Evolutionary conservation across 371 early-diverging fungal species (phyloP).

Genomic region (Mucor mucedo): DNA sequence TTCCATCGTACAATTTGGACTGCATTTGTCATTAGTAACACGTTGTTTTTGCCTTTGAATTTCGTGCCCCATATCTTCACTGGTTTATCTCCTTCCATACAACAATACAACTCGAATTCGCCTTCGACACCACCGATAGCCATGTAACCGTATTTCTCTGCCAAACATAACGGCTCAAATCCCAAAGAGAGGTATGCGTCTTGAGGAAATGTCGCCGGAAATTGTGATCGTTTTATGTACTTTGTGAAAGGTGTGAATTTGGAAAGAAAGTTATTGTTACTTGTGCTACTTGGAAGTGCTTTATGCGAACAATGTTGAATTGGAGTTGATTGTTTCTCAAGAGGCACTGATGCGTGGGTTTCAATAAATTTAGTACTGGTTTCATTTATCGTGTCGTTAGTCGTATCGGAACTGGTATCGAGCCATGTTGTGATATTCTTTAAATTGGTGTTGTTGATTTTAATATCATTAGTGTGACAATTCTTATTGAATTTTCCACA

Average conservation of each 20-base stretch:
- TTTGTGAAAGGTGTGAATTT: conserved; percentile 51
- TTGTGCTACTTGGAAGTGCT: conserved; percentile 10
- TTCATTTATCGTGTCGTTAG: conserved; percentile 8
- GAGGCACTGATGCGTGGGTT: conserved; percentile 30
- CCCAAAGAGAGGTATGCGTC: conserved; percentile 36
- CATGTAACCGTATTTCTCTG: conserved; percentile 61
- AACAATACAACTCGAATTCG: conserved; percentile 56
- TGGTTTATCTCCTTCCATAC: conserved; percentile 37
- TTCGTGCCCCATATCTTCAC: conserved; percentile 49
- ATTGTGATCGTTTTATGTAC: conserved; percentile 45
- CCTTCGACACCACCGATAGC: conserved; percentile 58
- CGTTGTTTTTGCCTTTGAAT: conserved; percentile 43
- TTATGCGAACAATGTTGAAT: neutral
- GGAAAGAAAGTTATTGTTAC: conserved; percentile 15
- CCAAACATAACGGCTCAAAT: conserved; percentile 56
- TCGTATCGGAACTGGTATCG: conserved; percentile 3
- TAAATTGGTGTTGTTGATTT: neutral
- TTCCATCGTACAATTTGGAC: conserved; percentile 62
- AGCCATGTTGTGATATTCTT: conserved; percentile 28
- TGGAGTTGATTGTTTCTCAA: conserved; percentile 6
- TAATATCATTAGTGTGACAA: neutral
- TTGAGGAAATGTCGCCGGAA: conserved; percentile 33
- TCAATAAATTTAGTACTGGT: conserved; percentile 13
- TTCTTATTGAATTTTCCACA: conserved; percentile 40
- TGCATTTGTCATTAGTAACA: conserved; percentile 57